phyloP scores from a whole-genome alignment of 2,329 filamentous ascomycete species.

The Penicillium sp. region DNA sequence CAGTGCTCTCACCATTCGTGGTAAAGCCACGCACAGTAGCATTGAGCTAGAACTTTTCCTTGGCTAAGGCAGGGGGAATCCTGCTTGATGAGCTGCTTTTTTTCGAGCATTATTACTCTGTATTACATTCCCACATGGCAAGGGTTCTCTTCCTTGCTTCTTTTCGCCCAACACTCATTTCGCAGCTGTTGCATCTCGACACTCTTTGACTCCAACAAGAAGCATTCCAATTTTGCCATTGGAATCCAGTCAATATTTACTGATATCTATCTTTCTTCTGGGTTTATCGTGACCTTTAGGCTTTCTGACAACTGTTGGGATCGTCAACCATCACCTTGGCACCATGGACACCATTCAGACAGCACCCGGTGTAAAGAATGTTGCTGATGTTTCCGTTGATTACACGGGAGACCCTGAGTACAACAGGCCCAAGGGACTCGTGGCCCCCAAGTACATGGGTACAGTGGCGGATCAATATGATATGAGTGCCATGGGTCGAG shows the following conservation, averaged over 20 bases:
- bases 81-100: neutral
- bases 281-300: neutral
- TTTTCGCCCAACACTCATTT: neutral
- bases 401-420: constrained; percentile 26
- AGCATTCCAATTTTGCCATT: neutral
- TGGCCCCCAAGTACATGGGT: constrained; percentile 44
- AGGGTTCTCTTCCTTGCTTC: constrained; percentile 29
- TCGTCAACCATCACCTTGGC: neutral
- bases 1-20: neutral
- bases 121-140: constrained; percentile 31
- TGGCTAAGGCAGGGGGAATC: constrained; percentile 1
- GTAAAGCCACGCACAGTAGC: neutral
- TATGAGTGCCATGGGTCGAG: constrained; percentile 45
- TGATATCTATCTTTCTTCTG: neutral
- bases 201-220: neutral
- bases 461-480: constrained; percentile 43
- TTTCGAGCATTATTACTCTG: neutral
- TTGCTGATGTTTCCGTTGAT: neutral
- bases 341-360: constrained; percentile 8
- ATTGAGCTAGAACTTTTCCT: neutral
- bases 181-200: neutral
- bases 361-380: neutral
- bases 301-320: neutral
- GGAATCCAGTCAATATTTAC: neutral
- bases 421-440: constrained; percentile 31